These are phyloP conservation scores for Claviceps quebecensis DNA, from an alignment of 2,329 filamentous ascomycete species.

Conservation along the genomic window DNA sequence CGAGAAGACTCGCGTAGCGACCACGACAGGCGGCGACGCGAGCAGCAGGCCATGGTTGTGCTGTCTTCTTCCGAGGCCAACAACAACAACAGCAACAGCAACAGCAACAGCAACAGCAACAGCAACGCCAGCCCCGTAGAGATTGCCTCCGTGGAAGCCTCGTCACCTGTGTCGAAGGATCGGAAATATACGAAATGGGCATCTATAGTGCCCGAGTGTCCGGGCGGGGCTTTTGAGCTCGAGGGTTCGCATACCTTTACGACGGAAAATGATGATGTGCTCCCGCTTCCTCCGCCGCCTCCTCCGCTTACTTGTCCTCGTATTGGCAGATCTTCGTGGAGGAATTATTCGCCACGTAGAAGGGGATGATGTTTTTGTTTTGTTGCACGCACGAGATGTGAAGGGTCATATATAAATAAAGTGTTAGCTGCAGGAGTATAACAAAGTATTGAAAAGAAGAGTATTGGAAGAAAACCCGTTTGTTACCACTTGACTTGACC, in stretches of 20 bases:
- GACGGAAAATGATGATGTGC: neutral
- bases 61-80: neutral
- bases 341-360: neutral
- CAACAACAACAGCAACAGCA: conserved; percentile 5
- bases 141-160: conserved; percentile 27
- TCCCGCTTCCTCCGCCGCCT: neutral
- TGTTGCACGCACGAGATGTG: too few species aligned
- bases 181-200: neutral
- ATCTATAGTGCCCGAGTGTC: neutral
- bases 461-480: too few species aligned
- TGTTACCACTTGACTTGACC: neutral
- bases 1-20: neutral
- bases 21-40: neutral
- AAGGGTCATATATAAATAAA: neutral
- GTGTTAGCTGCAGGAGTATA: too few species aligned
- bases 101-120: too few species aligned
- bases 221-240: conserved; percentile 28
- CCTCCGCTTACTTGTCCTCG: neutral
- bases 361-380: neutral
- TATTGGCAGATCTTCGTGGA: neutral
- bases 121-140: conserved; percentile 31
- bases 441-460: too few species aligned
- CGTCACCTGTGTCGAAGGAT: neutral
- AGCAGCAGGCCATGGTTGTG: neutral
- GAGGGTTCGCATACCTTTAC: conserved; percentile 22